phyloP scores from a whole-genome alignment of 2,329 filamentous ascomycete species.

The Cordyceps tenuipes region DNA sequence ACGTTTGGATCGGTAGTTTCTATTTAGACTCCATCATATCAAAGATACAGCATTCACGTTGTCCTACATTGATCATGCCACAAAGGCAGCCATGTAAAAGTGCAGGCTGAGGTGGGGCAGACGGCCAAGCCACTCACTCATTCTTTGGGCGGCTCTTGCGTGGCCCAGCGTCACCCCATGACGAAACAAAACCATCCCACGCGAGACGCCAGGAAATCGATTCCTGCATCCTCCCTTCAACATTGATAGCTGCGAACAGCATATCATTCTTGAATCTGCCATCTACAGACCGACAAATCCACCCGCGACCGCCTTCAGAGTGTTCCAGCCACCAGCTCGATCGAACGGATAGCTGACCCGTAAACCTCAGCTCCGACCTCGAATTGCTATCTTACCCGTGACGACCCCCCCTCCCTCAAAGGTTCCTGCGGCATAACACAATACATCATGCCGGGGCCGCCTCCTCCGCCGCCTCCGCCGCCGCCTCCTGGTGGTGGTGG shows the following conservation, averaged over 20 bases:
- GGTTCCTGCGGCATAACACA: not conserved
- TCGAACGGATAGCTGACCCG: not conserved
- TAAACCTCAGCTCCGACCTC: not conserved
- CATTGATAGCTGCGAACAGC: not conserved
- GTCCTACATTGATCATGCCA: not conserved
- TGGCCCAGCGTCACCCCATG: constrained; percentile 11
- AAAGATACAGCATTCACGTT: not conserved
- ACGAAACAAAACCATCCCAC: constrained; percentile 13
- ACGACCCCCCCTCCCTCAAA: constrained; percentile 1
- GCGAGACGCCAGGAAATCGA: not conserved
- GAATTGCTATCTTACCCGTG: not conserved
- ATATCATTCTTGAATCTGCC: not conserved
- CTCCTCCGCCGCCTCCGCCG: constrained; percentile 63
- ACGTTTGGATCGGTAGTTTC: no score
- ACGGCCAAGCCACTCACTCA: constrained; percentile 9
- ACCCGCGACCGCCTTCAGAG: not conserved
- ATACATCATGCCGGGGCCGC: constrained; percentile 33
- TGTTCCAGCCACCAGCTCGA: not conserved
- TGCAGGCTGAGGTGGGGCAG: constrained; percentile 6
- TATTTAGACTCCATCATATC: no score
- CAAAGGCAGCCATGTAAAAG: not conserved
- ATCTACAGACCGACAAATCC: not conserved
- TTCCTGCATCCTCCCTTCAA: not conserved
- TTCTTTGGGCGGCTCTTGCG: constrained; percentile 7
- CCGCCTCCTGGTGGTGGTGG: constrained; percentile 56